Evolutionary conservation across 23 red algal species (phyloP).

Genomic region (Agarophyton chilense): DNA sequence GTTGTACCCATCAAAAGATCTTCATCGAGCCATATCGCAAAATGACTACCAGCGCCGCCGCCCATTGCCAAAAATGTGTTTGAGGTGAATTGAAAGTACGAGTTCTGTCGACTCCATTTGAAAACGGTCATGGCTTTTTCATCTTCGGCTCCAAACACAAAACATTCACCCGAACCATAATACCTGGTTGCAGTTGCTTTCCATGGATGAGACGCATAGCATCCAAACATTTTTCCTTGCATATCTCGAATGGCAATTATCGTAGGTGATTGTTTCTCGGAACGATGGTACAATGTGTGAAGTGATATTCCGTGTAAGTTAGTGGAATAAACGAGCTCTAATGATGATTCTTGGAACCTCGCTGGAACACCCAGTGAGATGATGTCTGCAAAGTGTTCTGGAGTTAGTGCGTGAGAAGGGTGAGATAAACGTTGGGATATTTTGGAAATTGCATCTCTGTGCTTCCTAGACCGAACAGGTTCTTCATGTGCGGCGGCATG

Average conservation of each 20-base stretch:
- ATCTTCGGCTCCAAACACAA: conserved; percentile 85
- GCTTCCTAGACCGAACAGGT: neutral
- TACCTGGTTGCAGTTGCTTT: conserved; percentile 55
- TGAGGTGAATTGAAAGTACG: conserved; percentile 89
- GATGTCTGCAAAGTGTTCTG: conserved; percentile 54
- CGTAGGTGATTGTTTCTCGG: conserved; percentile 59
- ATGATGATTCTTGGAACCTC: conserved; percentile 65
- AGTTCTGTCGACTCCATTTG: conserved; percentile 77
- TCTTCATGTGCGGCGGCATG: neutral
- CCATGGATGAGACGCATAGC: conserved; percentile 85
- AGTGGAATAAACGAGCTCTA: conserved; percentile 87
- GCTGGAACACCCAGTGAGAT: conserved; percentile 55
- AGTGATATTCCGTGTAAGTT: conserved; percentile 82
- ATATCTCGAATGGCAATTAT: conserved; percentile 82
- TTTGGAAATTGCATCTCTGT: neutral
- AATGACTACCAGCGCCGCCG: conserved; percentile 85
- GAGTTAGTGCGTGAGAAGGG: conserved; percentile 63
- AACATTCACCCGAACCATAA: conserved; percentile 92
- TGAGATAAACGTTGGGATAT: conserved; percentile 31
- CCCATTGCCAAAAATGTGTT: conserved; percentile 84
- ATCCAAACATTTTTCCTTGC: conserved; percentile 78
- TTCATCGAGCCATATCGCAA: conserved; percentile 87
- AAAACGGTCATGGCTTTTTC: conserved; percentile 29
- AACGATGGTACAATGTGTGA: conserved; percentile 80
- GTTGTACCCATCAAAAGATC: conserved; percentile 90